These are phyloP conservation scores for Neofusicoccum sp. DNA, from an alignment of 2,329 filamentous ascomycete species.

Conservation along the genomic window DNA sequence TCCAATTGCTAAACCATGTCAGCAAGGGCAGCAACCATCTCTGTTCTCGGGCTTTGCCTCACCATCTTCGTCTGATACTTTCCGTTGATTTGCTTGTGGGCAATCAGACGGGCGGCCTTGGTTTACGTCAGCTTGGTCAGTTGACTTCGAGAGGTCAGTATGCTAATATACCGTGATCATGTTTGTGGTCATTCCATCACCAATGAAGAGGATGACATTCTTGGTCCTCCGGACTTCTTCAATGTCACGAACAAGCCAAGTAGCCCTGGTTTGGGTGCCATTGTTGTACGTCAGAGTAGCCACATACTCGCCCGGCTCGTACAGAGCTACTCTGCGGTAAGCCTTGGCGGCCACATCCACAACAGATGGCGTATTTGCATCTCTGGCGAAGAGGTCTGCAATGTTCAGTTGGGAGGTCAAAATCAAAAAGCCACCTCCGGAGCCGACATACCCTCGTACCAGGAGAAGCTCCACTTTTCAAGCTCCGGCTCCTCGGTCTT, in stretches of 20 bases:
- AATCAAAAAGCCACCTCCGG: background rate
- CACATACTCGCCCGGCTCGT: constrained; percentile 78
- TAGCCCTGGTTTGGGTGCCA: constrained; percentile 69
- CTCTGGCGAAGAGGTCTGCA: constrained; percentile 72
- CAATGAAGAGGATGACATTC: constrained; percentile 85
- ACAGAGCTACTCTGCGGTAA: constrained; percentile 74
- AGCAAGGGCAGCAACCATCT: background rate
- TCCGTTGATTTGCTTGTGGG: constrained; percentile 81
- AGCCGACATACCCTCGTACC: constrained; percentile 66
- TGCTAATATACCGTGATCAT: constrained; percentile 61
- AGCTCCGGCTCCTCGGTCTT: constrained; percentile 68
- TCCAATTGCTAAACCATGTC: constrained; percentile 59
- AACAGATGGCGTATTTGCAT: constrained; percentile 67
- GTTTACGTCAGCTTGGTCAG: background rate
- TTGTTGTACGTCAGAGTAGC: constrained; percentile 77
- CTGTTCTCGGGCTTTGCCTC: background rate
- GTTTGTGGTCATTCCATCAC: constrained; percentile 70
- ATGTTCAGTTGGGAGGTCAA: background rate
- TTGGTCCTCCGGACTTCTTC: constrained; percentile 73
- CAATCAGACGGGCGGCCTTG: constrained; percentile 73
- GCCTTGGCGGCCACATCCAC: constrained; percentile 82
- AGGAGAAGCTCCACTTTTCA: constrained; percentile 82
- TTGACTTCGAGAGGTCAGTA: constrained; percentile 18
- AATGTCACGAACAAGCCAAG: constrained; percentile 76
- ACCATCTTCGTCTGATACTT: constrained; percentile 74